Base-by-base conservation (phyloP, 163 green algal genomes). In the Trebouxia gelatinosa region DNA sequence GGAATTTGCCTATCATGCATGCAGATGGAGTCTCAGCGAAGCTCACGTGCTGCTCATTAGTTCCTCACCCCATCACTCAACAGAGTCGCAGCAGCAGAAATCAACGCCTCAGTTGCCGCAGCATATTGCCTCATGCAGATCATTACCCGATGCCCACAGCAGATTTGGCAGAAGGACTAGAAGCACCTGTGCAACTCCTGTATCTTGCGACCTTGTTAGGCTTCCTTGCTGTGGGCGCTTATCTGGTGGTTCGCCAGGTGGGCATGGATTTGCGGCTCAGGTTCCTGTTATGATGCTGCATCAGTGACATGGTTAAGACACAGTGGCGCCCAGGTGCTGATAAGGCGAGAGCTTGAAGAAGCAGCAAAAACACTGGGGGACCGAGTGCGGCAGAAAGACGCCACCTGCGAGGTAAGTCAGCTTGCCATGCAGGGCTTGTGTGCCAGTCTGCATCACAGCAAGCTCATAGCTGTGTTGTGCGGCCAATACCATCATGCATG, bases 301-400 rank as follows among this genome's bases (percentile, higher is more conserved):
- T 59, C 26, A 28, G 23, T 59, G 3, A 68, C 4, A 38, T 68
- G 58, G 48, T n/a, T n/a, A n/a, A n/a, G n/a, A n/a, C n/a, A n/a
- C n/a, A n/a, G n/a, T n/a, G n/a, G n/a, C n/a, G n/a, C n/a, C n/a
- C 70, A 96, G 78, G 94, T 98, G 43, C 82, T 99, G 11, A 92
- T 99, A 61, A 82, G 95, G 28, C 82, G 93, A 19, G 94, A 99
- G 86, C 89, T 99, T 50, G 96, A 99, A 61, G 95, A 98, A 81
- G 89, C 93, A 28, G 92, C 95, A 21, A 99, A 99, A 83, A 87
- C 91, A 31, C 89, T 99, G 70, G 95, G 95, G 21, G 95, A 98
- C 70, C 87, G 91, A 32, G 95, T 97, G 75, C 90, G 96, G 50
- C 94, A 86, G 13, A 90, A 89, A 0, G 65, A 74, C 68, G 80